These are phyloP conservation scores for Adansonia rubrostipa DNA, from an alignment of 441 rosid species.

Conservation along the genomic window DNA sequence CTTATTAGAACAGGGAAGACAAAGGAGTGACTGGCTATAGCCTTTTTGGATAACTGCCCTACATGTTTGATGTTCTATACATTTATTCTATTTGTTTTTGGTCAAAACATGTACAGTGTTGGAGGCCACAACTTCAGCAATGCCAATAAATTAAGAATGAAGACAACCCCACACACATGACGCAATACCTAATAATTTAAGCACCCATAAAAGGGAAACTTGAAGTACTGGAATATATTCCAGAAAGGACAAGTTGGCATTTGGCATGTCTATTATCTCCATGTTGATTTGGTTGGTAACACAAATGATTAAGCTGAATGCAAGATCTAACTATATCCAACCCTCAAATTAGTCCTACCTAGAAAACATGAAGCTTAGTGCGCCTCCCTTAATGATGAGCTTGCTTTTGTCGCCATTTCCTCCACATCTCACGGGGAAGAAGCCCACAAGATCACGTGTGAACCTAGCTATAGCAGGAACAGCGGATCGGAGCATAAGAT, in stretches of 20 bases:
- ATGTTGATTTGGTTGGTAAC: conserved; percentile 10
- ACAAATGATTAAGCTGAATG: neutral
- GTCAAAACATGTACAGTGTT: neutral
- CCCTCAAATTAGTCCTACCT: neutral
- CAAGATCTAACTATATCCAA: neutral
- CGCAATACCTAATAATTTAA: too few relatives aligned
- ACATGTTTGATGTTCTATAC: neutral
- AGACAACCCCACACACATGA: neutral
- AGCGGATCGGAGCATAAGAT: neutral
- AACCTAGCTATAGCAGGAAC: neutral
- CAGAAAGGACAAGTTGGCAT: neutral
- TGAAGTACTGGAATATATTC: neutral
- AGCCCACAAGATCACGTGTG: neutral
- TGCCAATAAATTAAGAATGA: neutral
- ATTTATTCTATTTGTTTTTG: neutral
- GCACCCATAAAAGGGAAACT: too few relatives aligned
- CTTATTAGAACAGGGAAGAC: neutral
- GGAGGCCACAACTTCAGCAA: neutral
- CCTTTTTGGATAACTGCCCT: neutral
- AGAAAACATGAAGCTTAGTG: neutral
- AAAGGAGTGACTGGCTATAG: neutral
- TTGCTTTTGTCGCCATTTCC: neutral
- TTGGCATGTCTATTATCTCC: neutral
- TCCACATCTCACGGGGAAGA: neutral
- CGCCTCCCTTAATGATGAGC: neutral